Percentiles rank a stretch among this genome's conserved stretches.
Evolutionary conservation across 1,139 yeast species (phyloP).

Genomic region (Scheffersomyces quercinus): DNA sequence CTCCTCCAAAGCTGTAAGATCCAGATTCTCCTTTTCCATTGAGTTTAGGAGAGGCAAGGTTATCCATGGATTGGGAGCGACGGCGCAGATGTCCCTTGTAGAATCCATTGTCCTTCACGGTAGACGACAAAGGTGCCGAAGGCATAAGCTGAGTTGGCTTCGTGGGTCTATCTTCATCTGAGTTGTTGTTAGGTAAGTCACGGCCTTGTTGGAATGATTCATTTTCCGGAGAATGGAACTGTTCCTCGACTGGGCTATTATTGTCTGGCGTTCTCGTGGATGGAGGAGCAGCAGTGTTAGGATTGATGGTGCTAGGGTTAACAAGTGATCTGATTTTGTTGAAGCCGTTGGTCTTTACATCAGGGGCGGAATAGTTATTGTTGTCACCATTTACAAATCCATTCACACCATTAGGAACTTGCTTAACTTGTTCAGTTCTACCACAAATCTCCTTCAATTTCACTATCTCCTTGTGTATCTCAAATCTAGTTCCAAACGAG

Average conservation of each 20-base stretch:
- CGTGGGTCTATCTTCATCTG: conserved; percentile 8
- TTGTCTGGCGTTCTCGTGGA: background rate
- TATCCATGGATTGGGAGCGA: conserved; percentile 56
- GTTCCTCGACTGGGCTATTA: background rate
- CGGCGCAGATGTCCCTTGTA: conserved; percentile 38
- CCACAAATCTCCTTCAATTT: conserved; percentile 45
- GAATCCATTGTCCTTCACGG: conserved; percentile 5
- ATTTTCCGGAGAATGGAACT: background rate
- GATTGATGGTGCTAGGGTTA: no score
- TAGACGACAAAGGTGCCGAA: conserved; percentile 11
- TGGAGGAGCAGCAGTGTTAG: background rate
- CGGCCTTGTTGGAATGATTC: background rate
- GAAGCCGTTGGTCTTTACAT: background rate
- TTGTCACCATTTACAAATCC: no score
- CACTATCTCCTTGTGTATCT: conserved; percentile 86
- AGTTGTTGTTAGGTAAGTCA: conserved; percentile 5
- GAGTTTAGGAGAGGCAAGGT: conserved; percentile 57
- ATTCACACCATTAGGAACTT: no score
- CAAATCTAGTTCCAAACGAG: conserved; percentile 94
- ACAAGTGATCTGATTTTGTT: background rate
- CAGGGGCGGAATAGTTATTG: background rate
- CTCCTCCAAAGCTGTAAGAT: conserved; percentile 29
- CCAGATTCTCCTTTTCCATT: conserved; percentile 62
- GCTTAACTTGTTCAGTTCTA: conserved; percentile 14
- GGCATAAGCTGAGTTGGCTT: conserved; percentile 15